Percentiles rank a stretch among this genome's conserved stretches.
These are phyloP conservation scores for Entomortierella parvispora DNA, from an alignment of 192 early-diverging fungal genomes.

Conservation along the genomic window DNA sequence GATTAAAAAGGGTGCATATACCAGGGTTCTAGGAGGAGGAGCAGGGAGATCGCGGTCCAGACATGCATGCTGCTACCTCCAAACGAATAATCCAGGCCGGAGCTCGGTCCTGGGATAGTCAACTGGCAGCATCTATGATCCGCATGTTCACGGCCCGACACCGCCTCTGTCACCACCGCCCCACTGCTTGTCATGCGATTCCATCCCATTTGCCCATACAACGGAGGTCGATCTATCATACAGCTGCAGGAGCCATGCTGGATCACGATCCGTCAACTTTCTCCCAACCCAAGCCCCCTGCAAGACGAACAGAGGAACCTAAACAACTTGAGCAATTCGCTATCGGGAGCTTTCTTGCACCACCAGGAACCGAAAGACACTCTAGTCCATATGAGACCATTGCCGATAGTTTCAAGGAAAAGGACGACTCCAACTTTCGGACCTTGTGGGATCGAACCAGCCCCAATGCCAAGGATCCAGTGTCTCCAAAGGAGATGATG, in stretches of 20 bases:
- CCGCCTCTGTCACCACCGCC: not conserved
- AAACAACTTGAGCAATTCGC: not conserved
- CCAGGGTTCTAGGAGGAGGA: too few species aligned
- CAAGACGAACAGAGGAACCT: too few species aligned
- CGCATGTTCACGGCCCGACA: constrained; percentile 16
- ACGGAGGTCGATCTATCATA: not conserved
- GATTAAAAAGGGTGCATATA: too few species aligned
- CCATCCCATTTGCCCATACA: not conserved
- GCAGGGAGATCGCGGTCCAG: not conserved
- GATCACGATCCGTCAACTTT: constrained; percentile 4
- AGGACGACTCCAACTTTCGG: not conserved
- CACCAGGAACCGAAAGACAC: constrained; percentile 26
- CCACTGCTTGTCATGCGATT: not conserved
- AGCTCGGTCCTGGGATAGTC: constrained; percentile 38
- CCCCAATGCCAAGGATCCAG: not conserved
- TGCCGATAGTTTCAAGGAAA: constrained; percentile 31
- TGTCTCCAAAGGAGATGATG: constrained; percentile 10
- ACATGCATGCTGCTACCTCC: constrained; percentile 5
- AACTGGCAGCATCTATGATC: constrained; percentile 26
- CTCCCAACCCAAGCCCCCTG: too few species aligned
- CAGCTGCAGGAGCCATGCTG: not conserved
- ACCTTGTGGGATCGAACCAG: not conserved
- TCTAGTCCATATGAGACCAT: constrained; percentile 42
- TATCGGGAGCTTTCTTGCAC: constrained; percentile 32
- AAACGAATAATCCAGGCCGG: not conserved